A percentile compares a stretch with the other conserved stretches of the same genome.
Conservation (phyloP, 441 rosid species). For the Geranium incanum region DNA sequence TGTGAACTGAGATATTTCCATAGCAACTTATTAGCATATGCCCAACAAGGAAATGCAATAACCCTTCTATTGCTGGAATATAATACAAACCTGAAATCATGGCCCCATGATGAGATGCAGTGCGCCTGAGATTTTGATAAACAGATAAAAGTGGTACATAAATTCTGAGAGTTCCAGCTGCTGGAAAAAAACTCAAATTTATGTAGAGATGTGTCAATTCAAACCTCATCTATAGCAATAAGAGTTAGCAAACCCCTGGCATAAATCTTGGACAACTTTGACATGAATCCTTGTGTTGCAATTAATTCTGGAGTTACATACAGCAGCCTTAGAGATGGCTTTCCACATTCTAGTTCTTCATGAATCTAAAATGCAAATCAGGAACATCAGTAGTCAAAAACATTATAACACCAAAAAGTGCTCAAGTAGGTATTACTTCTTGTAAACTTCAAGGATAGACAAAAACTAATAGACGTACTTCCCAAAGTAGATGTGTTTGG, state of each 20-base stretch:
- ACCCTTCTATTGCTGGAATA: slow-evolving; percentile 15
- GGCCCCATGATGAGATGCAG: slow-evolving; percentile 97
- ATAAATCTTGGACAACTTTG: slow-evolving; percentile 62
- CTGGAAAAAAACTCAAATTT: neutral
- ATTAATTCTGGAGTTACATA: slow-evolving; percentile 91
- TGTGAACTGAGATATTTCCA: neutral
- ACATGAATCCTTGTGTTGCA: slow-evolving; percentile 77
- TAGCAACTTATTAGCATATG: neutral
- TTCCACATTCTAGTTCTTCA: slow-evolving; percentile 84
- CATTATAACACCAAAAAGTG: neutral
- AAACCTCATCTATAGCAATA: slow-evolving; percentile 89
- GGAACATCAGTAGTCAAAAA: slow-evolving; percentile 11
- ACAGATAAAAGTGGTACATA: slow-evolving; percentile 15
- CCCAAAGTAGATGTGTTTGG: too few species aligned
- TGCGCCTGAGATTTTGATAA: slow-evolving; percentile 64
- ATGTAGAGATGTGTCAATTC: neutral
- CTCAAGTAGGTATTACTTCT: neutral
- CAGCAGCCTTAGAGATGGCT: slow-evolving; percentile 64
- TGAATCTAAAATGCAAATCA: slow-evolving; percentile 47
- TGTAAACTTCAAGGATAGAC: neutral
- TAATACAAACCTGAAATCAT: slow-evolving; percentile 80
- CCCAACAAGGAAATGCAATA: slow-evolving; percentile 6
- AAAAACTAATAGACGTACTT: neutral
- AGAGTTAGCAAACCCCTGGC: slow-evolving; percentile 78
- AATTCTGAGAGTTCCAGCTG: neutral